Evolutionary conservation across 306 rosid species (phyloP).

Genomic region (Crotalaria pallida): DNA sequence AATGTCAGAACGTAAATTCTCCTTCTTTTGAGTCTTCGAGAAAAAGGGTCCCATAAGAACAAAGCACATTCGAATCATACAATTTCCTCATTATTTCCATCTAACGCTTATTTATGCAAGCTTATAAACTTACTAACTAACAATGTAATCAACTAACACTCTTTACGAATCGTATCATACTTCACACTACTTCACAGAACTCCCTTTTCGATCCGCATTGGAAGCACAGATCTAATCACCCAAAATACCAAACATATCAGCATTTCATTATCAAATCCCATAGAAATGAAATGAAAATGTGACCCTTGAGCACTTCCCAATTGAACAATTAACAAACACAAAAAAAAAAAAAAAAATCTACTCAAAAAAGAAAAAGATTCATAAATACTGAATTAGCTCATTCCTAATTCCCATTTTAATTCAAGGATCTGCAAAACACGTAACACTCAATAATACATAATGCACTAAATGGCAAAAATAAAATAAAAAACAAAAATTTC

Average conservation of each 20-base stretch:
- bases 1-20: background rate
- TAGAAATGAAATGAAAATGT: background rate
- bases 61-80: background rate
- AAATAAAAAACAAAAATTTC: background rate
- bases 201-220: background rate
- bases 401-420: background rate
- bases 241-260: background rate
- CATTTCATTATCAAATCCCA: background rate
- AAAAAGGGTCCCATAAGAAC: background rate
- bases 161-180: background rate
- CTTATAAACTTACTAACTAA: background rate
- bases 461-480: background rate
- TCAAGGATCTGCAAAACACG: background rate
- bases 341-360: background rate
- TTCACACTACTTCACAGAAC: background rate
- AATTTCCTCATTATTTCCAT: background rate
- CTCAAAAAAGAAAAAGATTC: background rate
- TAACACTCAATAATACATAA: background rate
- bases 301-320: background rate
- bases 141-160: background rate
- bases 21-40: background rate
- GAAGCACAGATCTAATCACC: constrained; percentile 18
- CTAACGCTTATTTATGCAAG: background rate
- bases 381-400: background rate
- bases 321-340: constrained; percentile 5